Evolutionary conservation across 2,329 filamentous ascomycete genomes (phyloP), one percentile per base, ranked within the genome.

Genomic region (Penicillium sp.): DNA sequence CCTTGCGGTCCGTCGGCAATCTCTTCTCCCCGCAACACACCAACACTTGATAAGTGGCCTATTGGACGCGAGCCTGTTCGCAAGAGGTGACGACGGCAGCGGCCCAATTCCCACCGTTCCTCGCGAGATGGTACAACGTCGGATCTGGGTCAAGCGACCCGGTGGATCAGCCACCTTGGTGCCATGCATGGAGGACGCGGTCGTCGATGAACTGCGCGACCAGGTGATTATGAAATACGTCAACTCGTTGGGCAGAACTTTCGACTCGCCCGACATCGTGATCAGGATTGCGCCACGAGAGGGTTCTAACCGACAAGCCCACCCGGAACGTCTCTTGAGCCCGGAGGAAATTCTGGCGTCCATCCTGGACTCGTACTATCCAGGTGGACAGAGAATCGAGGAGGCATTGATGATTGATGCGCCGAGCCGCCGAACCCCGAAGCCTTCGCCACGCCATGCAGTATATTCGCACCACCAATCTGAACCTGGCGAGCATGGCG

Each of bases 161-260:
- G 83, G 88, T 60, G 89, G 87, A 55, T 97, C 93, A 53, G 86
- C 93, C 38, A 99, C 94, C 13, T 81, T 94, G 66, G 88, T 99
- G 51, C 86, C 88, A 56, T 89, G 96, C 65, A 82, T 85, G 63
- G 89, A 96, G 67, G 91, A 95, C 66, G 92, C 96, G 68, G 77
- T 97, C 64, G 92, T 97, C 53, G 94, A 99, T 72, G 93, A 97
- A 74, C 88, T 96, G 57, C 88, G 93, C 64, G 94, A 97, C 64
- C 85, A 91, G 80, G 94, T 97, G 53, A 78, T 97, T 64, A 86
- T 85, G 67, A 97, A 97, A 78, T 99, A 97, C 73, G 86, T 87
- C 64, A 97, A 99, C 75, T 95, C 92, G 13, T 81, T 99, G 24
- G 93, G 93, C 47, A 87, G 87, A 64, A 89, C 83, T 48, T 97